Base-by-base conservation (phyloP, 495 filamentous ascomycete genomes). In the Penicillium parvum region DNA sequence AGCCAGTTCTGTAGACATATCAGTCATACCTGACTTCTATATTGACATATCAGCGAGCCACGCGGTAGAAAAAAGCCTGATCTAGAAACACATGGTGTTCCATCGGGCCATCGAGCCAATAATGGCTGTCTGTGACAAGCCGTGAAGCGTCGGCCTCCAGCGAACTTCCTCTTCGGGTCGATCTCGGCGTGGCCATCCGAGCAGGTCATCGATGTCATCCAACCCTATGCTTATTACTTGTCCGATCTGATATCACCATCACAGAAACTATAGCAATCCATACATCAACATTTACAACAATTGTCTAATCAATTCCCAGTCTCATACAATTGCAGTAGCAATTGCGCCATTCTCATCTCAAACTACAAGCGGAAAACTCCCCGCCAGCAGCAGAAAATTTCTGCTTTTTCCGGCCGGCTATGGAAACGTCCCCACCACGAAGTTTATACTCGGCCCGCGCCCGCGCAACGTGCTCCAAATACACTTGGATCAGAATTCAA, bases 161-260 rank as follows among this genome's bases (percentile, higher is more conserved):
- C 47, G 52, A 52, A 37, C 57, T 57, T 57, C 57, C 57, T 52
- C 14, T 60, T 50, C 53, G 57, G 57, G 53, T 48, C 50, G 53
- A 60, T 60, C 57, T 54, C 45, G 52, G 52, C 30, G 37, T 32
- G 37, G 32, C 17, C 39, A 45, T 51, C 49, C 52, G 52, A 47
- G 40, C 46, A 45, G 37, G 18, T 22, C 28, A 22, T 10, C 22
- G 14, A n/a, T n/a, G n/a, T n/a, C 21, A 12, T 15, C 10, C 19
- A 20, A 25, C 14, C 7, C 11, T 6, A 36, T 11, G 17, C 33
- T 10, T 25, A n/a, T 30, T 30, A 10, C 28, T 3, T 1, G 28
- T 14, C 8, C 16, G n/a, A 15, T 30, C 7, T 29, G 12, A 15
- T 15, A 15, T 15, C 28, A 30, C 16, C 28, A 14, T 1, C 28